Evolutionary conservation across 2,329 filamentous ascomycete species (phyloP).

Genomic region (Conoideocrella luteorostrata): DNA sequence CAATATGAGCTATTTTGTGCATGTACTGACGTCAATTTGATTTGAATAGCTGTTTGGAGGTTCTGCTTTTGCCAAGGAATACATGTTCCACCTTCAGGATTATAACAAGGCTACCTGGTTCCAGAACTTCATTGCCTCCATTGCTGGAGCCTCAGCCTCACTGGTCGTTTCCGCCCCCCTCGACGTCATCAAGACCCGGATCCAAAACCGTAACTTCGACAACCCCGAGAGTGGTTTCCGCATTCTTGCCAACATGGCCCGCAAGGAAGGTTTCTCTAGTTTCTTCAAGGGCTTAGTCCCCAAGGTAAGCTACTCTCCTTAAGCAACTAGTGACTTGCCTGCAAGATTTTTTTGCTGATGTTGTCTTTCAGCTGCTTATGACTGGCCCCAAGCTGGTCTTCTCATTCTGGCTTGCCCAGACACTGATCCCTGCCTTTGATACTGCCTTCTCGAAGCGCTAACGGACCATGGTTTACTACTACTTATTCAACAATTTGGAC

Average conservation of each 20-base stretch:
- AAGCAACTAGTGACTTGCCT: constrained; percentile 7
- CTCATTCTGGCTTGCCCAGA: constrained; percentile 99
- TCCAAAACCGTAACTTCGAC: constrained; percentile 98
- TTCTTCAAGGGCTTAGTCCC: constrained; percentile 98
- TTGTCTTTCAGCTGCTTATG: constrained; percentile 68
- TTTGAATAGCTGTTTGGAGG: constrained; percentile 83
- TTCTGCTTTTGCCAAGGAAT: constrained; percentile 95
- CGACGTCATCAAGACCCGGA: constrained; percentile 96
- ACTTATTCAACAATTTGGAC: background rate
- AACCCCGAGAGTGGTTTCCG: constrained; percentile 91
- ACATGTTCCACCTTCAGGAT: constrained; percentile 80
- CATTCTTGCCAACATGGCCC: constrained; percentile 88
- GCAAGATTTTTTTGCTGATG: constrained; percentile 12
- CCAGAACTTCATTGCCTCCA: constrained; percentile 96
- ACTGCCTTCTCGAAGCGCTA: constrained; percentile 25
- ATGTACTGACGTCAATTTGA: background rate
- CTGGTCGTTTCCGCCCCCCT: constrained; percentile 91
- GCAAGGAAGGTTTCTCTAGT: constrained; percentile 74
- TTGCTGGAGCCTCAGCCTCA: constrained; percentile 91
- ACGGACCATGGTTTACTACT: background rate
- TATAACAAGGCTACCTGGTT: constrained; percentile 94
- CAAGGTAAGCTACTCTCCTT: constrained; percentile 48
- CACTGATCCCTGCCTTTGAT: constrained; percentile 88
- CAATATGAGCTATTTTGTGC: background rate
- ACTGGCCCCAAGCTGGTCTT: constrained; percentile 98